A percentile compares a stretch with the other conserved stretches of the same genome.
Evolutionary conservation across 306 rosid species (phyloP).

Genomic region (Castanopsis chinensis): DNA sequence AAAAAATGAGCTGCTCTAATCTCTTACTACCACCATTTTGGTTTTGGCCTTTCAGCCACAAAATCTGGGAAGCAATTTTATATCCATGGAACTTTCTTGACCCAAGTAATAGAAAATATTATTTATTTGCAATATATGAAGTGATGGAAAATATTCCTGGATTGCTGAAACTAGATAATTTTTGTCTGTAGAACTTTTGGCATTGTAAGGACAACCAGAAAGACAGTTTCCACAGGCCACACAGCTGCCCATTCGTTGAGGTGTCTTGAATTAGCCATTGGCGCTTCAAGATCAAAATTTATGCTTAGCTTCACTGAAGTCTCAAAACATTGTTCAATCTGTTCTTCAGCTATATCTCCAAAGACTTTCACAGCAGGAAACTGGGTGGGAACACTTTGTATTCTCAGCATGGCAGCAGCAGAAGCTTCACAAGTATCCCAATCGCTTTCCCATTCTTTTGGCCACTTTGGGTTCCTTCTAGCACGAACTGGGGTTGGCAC

Average conservation of each 20-base stretch:
- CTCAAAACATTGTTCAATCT: constrained; percentile 27
- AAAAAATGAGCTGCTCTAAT: background rate
- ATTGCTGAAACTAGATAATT: constrained; percentile 28
- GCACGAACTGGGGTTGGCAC: constrained; percentile 29
- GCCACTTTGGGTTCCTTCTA: constrained; percentile 36
- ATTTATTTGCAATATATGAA: background rate
- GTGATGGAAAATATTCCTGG: constrained; percentile 21
- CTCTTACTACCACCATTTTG: background rate
- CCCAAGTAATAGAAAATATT: background rate
- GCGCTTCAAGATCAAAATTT: constrained; percentile 32
- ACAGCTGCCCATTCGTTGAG: constrained; percentile 19
- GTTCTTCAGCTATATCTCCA: constrained; percentile 22
- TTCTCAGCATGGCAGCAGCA: constrained; percentile 31
- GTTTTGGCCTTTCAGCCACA: background rate
- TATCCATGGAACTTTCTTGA: background rate
- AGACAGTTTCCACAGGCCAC: constrained; percentile 40
- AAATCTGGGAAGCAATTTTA: background rate
- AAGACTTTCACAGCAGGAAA: constrained; percentile 28
- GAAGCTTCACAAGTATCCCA: constrained; percentile 41
- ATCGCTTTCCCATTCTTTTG: constrained; percentile 42
- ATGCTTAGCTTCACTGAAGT: constrained; percentile 29
- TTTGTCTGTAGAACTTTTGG: constrained; percentile 36
- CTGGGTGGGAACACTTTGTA: constrained; percentile 24
- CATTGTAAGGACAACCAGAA: constrained; percentile 38
- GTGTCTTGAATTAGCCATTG: background rate